Evolutionary conservation across 73 alveolate genomes (phyloP).

Genomic region (Tetrahymena thermophila): DNA sequence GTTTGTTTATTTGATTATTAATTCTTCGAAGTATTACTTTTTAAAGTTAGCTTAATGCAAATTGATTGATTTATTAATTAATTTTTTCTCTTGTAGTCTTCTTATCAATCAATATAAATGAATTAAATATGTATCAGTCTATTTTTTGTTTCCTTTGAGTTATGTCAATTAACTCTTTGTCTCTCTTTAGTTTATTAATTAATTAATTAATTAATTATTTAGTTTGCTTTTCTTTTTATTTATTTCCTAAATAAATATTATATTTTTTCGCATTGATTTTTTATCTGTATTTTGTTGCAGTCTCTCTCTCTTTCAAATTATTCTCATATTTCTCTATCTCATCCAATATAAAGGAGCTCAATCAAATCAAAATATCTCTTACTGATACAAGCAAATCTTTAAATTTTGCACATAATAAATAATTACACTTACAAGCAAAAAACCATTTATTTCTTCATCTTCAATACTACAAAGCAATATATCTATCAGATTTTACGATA

Average conservation of each 20-base stretch:
- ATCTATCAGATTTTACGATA: not conserved
- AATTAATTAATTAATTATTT: not conserved
- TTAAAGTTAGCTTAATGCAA: not conserved
- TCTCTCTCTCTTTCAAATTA: not conserved
- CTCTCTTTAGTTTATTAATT: too few species aligned
- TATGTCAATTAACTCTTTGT: not conserved
- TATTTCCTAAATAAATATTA: not conserved
- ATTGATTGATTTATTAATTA: too few species aligned
- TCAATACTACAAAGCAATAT: not conserved
- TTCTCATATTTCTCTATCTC: not conserved
- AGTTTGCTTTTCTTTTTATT: not conserved
- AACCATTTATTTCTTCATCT: not conserved
- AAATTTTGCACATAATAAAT: not conserved
- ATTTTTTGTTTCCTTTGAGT: not conserved
- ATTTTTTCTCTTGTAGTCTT: not conserved
- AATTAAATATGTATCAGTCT: not conserved
- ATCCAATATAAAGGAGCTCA: not conserved
- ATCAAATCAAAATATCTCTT: not conserved
- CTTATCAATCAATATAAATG: not conserved
- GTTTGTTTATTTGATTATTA: not conserved
- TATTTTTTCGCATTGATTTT: not conserved
- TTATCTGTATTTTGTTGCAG: not conserved
- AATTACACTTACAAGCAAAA: not conserved
- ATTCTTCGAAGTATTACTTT: not conserved
- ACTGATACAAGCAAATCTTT: not conserved